A percentile compares a stretch with the other conserved stretches of the same genome.
Evolutionary conservation across 495 filamentous ascomycete genomes (phyloP).

Genomic region (Parachaetomium inaequale): DNA sequence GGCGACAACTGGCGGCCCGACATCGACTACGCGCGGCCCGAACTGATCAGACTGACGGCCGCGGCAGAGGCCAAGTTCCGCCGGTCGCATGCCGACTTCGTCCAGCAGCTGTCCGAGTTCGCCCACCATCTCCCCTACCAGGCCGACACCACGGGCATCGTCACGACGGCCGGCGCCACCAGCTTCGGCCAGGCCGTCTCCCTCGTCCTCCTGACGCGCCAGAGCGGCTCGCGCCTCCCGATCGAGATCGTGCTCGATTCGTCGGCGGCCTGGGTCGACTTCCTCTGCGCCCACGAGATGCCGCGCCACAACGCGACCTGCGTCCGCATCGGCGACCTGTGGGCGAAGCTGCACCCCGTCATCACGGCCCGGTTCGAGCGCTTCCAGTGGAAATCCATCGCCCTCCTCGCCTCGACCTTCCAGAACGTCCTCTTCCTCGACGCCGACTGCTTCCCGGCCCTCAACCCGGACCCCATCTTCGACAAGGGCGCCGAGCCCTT

Average conservation of each 20-base stretch:
- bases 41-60: not conserved
- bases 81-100: constrained; percentile 41
- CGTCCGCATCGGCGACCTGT: constrained; percentile 30
- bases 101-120: constrained; percentile 35
- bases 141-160: constrained; percentile 49
- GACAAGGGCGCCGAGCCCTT: constrained; percentile 43
- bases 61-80: constrained; percentile 2
- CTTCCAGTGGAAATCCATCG: constrained; percentile 59
- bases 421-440: constrained; percentile 61
- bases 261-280: constrained; percentile 45
- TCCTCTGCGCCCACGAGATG: constrained; percentile 52
- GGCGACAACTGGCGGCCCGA: constrained; percentile 14
- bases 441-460: constrained; percentile 53
- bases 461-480: constrained; percentile 51
- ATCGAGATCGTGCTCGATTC: constrained; percentile 58
- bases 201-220: constrained; percentile 55
- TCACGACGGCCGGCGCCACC: constrained; percentile 38
- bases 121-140: constrained; percentile 43
- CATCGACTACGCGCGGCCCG: not conserved
- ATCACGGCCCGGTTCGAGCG: constrained; percentile 22
- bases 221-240: constrained; percentile 52
- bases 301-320: constrained; percentile 52
- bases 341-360: not conserved
- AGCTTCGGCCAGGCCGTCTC: constrained; percentile 39
- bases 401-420: constrained; percentile 58